Conservation (phyloP, 2,329 filamentous ascomycete genomes). For the Neopestalotiopsis sp. region DNA sequence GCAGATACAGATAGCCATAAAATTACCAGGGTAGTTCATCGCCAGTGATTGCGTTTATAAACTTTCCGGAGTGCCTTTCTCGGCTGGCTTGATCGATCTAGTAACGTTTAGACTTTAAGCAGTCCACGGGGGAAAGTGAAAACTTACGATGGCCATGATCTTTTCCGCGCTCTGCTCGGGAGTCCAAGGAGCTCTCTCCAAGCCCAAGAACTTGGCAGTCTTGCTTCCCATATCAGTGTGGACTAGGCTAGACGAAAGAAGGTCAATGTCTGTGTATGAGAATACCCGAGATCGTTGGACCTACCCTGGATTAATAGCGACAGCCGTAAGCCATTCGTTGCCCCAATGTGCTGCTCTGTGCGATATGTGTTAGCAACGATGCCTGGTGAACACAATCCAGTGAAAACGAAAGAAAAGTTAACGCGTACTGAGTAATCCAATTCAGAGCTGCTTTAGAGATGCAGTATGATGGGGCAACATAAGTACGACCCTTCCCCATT, state of each 20-base stretch:
- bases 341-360: constrained; percentile 23
- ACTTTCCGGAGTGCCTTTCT: constrained; percentile 13
- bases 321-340: constrained; percentile 23
- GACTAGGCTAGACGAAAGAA: constrained; percentile 14
- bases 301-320: constrained; percentile 24
- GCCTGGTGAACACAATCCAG: not conserved
- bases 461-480: constrained; percentile 31
- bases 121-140: no score
- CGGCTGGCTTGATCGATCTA: constrained; percentile 11
- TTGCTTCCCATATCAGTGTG: constrained; percentile 25
- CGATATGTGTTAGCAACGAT: not conserved
- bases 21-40: constrained; percentile 9
- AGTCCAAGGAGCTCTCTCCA: constrained; percentile 26
- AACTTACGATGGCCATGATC: constrained; percentile 25
- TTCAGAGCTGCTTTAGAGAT: constrained; percentile 37
- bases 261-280: not conserved
- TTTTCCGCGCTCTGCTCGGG: constrained; percentile 24
- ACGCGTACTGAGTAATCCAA: constrained; percentile 31
- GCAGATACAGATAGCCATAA: no score
- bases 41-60: constrained; percentile 6
- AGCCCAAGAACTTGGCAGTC: constrained; percentile 21
- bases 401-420: not conserved
- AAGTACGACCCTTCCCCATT: constrained; percentile 24
- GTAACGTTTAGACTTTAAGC: not conserved
- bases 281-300: not conserved